Percentiles rank a stretch among this genome's conserved stretches.
phyloP scores from a whole-genome alignment of 1,284 basidiomycete genomes.

The Puccinia novopanici region DNA sequence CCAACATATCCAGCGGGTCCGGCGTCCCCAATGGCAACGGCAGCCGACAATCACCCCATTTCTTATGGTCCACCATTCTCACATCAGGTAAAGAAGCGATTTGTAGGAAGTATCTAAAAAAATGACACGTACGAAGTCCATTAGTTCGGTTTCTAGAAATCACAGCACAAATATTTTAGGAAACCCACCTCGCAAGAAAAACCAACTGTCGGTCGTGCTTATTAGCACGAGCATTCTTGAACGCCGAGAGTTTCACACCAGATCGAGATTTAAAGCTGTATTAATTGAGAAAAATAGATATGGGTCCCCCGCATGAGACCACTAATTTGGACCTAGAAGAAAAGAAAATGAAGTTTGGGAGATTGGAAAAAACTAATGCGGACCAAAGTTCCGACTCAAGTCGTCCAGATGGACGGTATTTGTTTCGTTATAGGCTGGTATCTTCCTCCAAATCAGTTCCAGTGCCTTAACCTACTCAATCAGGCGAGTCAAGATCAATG shows the following conservation, averaged over 20 bases:
- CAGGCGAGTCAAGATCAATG: background rate
- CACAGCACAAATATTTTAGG: too few species aligned
- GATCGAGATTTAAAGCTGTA: constrained; percentile 79
- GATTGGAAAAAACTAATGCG: constrained; percentile 6
- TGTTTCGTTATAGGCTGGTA: constrained; percentile 73
- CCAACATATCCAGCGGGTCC: constrained; percentile 35
- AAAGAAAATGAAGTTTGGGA: too few species aligned
- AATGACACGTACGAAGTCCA: too few species aligned
- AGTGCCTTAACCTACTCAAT: constrained; percentile 69
- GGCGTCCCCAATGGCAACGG: constrained; percentile 14
- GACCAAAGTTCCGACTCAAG: constrained; percentile 61
- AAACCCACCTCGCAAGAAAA: constrained; percentile 45
- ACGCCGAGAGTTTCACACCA: constrained; percentile 79
- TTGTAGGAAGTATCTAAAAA: constrained; percentile 39
- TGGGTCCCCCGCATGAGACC: background rate
- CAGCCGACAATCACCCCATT: constrained; percentile 45
- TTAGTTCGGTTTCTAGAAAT: too few species aligned
- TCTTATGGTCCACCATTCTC: constrained; percentile 31
- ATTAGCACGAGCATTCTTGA: constrained; percentile 67
- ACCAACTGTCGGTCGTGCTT: constrained; percentile 48
- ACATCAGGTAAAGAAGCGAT: constrained; percentile 31
- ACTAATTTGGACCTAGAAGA: too few species aligned
- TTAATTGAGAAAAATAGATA: constrained; percentile 72
- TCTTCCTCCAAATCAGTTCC: constrained; percentile 82
- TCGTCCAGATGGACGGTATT: constrained; percentile 89